Evolutionary conservation across 2,329 filamentous ascomycete genomes (phyloP).

Genomic region (Diaporthe sp.): DNA sequence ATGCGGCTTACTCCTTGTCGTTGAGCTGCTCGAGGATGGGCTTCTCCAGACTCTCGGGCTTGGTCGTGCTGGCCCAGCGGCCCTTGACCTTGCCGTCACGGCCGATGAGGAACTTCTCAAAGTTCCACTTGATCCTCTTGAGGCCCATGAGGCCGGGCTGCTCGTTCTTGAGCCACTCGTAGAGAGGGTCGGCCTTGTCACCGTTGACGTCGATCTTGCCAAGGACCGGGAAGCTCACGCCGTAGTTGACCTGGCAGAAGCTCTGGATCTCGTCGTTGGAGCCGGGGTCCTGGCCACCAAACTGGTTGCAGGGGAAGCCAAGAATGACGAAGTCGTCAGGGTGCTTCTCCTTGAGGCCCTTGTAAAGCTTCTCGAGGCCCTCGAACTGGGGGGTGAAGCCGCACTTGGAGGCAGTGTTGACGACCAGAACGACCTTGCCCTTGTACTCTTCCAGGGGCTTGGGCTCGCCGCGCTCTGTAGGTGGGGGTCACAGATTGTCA

Average conservation of each 20-base stretch:
- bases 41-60: conserved; percentile 85
- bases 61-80: conserved; percentile 89
- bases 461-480: conserved; percentile 78
- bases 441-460: conserved; percentile 80
- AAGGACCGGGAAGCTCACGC: conserved; percentile 91
- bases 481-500: conserved; percentile 38
- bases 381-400: conserved; percentile 97
- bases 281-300: conserved; percentile 90
- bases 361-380: conserved; percentile 92
- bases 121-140: conserved; percentile 98
- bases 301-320: conserved; percentile 99
- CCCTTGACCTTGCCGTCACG: conserved; percentile 87
- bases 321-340: conserved; percentile 86
- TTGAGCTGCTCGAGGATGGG: conserved; percentile 82
- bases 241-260: conserved; percentile 95
- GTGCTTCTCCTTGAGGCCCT: conserved; percentile 78
- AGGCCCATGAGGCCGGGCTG: conserved; percentile 89
- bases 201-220: conserved; percentile 97
- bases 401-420: conserved; percentile 99
- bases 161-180: conserved; percentile 79
- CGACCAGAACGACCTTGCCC: conserved; percentile 93
- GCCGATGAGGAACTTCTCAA: conserved; percentile 96
- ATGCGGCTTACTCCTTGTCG: conserved; percentile 58
- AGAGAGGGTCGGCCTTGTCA: conserved; percentile 82
- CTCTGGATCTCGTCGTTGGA: conserved; percentile 83